phyloP scores from a whole-genome alignment of 1,139 yeast species.

The Candida dubliniensis region DNA sequence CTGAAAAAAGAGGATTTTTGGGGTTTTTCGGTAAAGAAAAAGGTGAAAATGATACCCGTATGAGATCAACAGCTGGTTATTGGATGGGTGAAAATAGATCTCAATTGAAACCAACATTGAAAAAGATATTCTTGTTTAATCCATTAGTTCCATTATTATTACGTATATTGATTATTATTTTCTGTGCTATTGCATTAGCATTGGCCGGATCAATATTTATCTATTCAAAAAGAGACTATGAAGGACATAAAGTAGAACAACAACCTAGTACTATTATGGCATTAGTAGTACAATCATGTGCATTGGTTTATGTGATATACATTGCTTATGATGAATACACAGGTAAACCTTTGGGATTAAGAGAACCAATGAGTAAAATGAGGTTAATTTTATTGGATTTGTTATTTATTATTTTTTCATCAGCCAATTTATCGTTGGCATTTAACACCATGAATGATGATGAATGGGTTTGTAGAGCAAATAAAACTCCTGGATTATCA shows the following conservation, averaged over 20 bases:
- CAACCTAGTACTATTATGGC: conserved; percentile 95
- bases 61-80: conserved; percentile 59
- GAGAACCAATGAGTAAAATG: conserved; percentile 82
- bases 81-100: conserved; percentile 70
- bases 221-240: conserved; percentile 40
- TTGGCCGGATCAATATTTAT: conserved; percentile 65
- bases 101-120: conserved; percentile 63
- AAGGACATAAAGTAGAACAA: conserved; percentile 55
- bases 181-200: conserved; percentile 64
- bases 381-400: conserved; percentile 76
- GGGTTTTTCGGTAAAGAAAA: conserved; percentile 8
- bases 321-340: conserved; percentile 89
- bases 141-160: conserved; percentile 80
- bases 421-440: conserved; percentile 83
- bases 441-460: conserved; percentile 80
- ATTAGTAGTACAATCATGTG: conserved; percentile 76
- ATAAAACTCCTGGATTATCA: conserved; percentile 21
- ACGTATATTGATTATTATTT: conserved; percentile 63
- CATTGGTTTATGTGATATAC: conserved; percentile 72
- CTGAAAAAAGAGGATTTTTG: conserved; percentile 4
- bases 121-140: conserved; percentile 63
- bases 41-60: conserved; percentile 26
- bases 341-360: conserved; percentile 86
- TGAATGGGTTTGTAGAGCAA: conserved; percentile 71
- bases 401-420: conserved; percentile 85